These are phyloP conservation scores for Claviceps monticola DNA, from an alignment of 2,329 filamentous ascomycete genomes.

Conservation along the genomic window DNA sequence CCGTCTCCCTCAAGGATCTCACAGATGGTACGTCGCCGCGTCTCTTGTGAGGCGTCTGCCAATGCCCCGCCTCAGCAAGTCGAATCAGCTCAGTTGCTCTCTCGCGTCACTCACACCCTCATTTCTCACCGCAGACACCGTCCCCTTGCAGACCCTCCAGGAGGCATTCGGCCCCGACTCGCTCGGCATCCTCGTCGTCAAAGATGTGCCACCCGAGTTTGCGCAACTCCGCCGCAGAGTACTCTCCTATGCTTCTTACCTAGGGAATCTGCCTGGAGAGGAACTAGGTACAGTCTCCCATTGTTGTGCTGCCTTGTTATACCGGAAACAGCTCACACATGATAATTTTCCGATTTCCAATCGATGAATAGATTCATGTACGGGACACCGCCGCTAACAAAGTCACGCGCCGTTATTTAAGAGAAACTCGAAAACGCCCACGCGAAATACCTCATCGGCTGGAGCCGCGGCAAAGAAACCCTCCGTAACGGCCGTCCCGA, in stretches of 20 bases:
- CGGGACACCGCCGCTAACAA: no score
- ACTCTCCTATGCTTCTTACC: conserved; percentile 76
- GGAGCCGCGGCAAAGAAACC: conserved; percentile 72
- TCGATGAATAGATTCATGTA: no score
- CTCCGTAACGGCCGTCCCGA: conserved; percentile 67
- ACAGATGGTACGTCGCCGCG: conserved; percentile 32
- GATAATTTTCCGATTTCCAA: no score
- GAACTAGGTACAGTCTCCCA: conserved; percentile 47
- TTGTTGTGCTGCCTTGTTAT: no score
- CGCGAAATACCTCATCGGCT: conserved; percentile 55
- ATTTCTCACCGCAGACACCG: conserved; percentile 33
- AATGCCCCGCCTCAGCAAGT: no score
- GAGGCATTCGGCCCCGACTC: conserved; percentile 82
- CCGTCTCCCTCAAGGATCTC: conserved; percentile 48
- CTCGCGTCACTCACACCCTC: not conserved
- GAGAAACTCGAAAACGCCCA: conserved; percentile 43
- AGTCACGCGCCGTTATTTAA: conserved; percentile 10
- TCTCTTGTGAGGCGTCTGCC: no score
- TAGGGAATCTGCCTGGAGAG: conserved; percentile 61
- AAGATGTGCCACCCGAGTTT: conserved; percentile 65
- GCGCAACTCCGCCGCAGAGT: conserved; percentile 55
- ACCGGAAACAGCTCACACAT: no score
- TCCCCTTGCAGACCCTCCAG: conserved; percentile 55
- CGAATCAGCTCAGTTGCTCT: no score
- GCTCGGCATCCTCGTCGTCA: conserved; percentile 86